Evolutionary conservation across 345 rosid species (phyloP), one percentile per base, ranked within the genome.

Genomic region (Barbarea vulgaris): DNA sequence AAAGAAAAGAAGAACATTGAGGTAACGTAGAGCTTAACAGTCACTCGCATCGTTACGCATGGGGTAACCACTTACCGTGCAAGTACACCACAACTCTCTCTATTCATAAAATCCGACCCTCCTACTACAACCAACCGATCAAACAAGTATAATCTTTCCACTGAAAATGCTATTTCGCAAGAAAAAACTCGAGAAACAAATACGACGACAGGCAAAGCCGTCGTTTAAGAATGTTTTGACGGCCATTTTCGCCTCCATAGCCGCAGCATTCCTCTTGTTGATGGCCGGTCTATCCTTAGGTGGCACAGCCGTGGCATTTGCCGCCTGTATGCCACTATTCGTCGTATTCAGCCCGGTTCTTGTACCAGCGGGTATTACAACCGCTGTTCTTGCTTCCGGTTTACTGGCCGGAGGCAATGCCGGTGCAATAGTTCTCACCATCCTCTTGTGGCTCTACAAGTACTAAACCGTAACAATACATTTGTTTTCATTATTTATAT

Each of bases 311-410:
- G 81, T 90, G 24, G 85, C 72, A 5, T 83, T 87, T 42, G 79
- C 84, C 70, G 73, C 86, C 1, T 89, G 86, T 61, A 85, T 87
- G 25, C 96, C 96, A 0, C 81, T 93, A 25, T 74, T 93, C 44
- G 80, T 90, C 68, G 66, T 87, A 15, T 88, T 84, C 84, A 93
- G 91, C 75, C 98, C 96, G 0, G 87, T 93, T 41, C 84, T 93
- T 18, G 84, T 93, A 74, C 98, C 95, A 2, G 89, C 90, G 0
- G 81, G 86, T 18, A 78, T 88, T 61, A 69, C 25, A 9, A 14
- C 89, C 0, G 70, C 74, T 21, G 73, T 77, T 31, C 22, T 89
- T 13, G 69, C 56, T n/a, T 71, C 72, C 36, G 91, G 91, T n/a
- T 88, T 90, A 83, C 27, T 83, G 17, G 81, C 88, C 0, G 93